Percentiles rank a stretch among this genome's conserved stretches.
phyloP scores from a whole-genome alignment of 1,139 yeast genomes.

The Geotrichum cucujoidarum region DNA sequence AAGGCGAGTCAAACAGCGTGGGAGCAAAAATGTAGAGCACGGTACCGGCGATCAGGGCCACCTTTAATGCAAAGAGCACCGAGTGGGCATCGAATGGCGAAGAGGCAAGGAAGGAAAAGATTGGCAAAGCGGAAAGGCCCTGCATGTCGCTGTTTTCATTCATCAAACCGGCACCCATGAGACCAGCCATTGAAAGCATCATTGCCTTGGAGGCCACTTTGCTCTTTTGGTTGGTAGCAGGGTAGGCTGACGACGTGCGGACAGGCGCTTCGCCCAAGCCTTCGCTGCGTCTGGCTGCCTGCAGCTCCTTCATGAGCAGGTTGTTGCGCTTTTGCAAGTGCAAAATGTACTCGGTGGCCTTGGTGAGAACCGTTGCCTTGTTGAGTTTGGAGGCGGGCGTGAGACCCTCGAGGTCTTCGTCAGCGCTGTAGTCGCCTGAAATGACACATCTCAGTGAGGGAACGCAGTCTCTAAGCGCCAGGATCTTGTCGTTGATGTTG shows the following conservation, averaged over 20 bases:
- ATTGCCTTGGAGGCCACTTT: constrained; percentile 31
- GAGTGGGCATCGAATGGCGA: constrained; percentile 19
- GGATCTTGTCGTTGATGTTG: constrained; percentile 66
- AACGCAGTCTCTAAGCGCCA: constrained; percentile 68
- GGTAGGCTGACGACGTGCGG: constrained; percentile 11
- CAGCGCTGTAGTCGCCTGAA: constrained; percentile 35
- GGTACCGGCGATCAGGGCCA: constrained; percentile 33
- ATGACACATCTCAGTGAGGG: constrained; percentile 49
- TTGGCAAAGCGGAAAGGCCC: constrained; percentile 36
- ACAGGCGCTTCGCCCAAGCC: constrained; percentile 9
- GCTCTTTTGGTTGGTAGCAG: constrained; percentile 1
- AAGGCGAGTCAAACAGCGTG: constrained; percentile 3
- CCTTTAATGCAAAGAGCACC: constrained; percentile 25
- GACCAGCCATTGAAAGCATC: constrained; percentile 40
- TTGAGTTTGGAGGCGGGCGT: constrained; percentile 83
- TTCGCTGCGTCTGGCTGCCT: constrained; percentile 2
- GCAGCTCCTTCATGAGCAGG: constrained; percentile 50
- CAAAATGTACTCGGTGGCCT: constrained; percentile 85
- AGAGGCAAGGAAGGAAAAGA: constrained; percentile 22
- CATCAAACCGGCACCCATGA: constrained; percentile 37
- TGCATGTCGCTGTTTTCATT: constrained; percentile 28
- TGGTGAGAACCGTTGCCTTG: constrained; percentile 81
- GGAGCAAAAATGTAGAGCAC: constrained; percentile 29
- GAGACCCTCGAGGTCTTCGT: constrained; percentile 66
- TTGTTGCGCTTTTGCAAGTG: constrained; percentile 73